Evolutionary conservation across 495 filamentous ascomycete species (phyloP), one percentile per base, ranked within the genome.

Genomic region (Hypoxylon cercidicola): DNA sequence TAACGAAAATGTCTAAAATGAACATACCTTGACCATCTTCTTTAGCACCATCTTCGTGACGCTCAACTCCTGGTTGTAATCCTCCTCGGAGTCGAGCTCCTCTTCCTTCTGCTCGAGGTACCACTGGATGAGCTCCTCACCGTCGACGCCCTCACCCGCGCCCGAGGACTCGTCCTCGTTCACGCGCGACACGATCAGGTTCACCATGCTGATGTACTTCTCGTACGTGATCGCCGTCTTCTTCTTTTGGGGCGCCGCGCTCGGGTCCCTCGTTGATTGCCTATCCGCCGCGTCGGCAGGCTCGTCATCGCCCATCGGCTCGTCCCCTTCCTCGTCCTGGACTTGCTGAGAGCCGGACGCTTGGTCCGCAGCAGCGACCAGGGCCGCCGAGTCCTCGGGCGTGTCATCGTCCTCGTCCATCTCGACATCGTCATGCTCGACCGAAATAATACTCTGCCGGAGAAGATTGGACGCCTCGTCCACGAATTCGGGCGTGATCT

Each of bases 371-470:
- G 78, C 81, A 15, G 69, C 69, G 11, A 71, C 59, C 11, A 79
- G 72, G 41, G 60, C 65, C 2, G 68, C 71, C 25, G 75, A 66
- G 52, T 79, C 75, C 55, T 81, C 68, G 32, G 68, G 55, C 15
- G 66, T 54, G 12, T 84, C 82, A 7, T 90, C 87, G 19, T 90
- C 90, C 23, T 97, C 94, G 12, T 97, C 93, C 34, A 99, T 90
- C 72, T 98, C 95, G 12, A 99, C 89, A 64, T 99, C 95, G 67
- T 99, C 95, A 68, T 97, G 95, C 75, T 99, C 96, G 15, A 99
- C 94, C 13, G 90, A 93, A 67, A 99, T 97, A 73, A 99, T 98
- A 76, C 89, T 93, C 77, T 97, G 93, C 28, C 92, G 79, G 4
- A 99, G 83, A 6, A 99, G 84, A 49, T 93, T 89, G 71, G 88